These are phyloP conservation scores for Kockiozyma suomiensis DNA, from an alignment of 805 yeast species.

Conservation along the genomic window DNA sequence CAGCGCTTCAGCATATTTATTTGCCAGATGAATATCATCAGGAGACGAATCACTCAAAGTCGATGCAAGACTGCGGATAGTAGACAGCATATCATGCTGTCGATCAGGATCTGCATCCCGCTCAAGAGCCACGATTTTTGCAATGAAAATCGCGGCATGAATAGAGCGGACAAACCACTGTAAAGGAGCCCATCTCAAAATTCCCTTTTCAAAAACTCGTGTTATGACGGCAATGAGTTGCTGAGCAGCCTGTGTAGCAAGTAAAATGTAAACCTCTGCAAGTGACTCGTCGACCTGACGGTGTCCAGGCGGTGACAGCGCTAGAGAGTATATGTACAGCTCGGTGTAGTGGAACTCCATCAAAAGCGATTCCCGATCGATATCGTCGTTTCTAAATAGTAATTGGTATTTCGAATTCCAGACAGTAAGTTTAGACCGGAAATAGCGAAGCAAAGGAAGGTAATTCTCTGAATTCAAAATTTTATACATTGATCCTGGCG, in stretches of 20 bases:
- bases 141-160: conserved; percentile 85
- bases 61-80: conserved; percentile 71
- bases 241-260: conserved; percentile 82
- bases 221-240: conserved; percentile 73
- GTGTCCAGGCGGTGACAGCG: conserved; percentile 55
- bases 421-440: conserved; percentile 73
- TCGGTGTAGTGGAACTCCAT: conserved; percentile 86
- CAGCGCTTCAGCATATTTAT: conserved; percentile 30
- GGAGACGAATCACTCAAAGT: conserved; percentile 82
- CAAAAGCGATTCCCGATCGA: conserved; percentile 71
- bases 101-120: conserved; percentile 35
- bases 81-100: conserved; percentile 60
- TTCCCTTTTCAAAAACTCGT: conserved; percentile 61
- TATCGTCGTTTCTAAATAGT: conserved; percentile 48
- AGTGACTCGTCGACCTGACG: conserved; percentile 49
- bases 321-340: conserved; percentile 80
- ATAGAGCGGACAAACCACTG: conserved; percentile 87
- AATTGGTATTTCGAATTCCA: conserved; percentile 72
- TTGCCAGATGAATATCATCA: conserved; percentile 80
- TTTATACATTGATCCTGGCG: conserved; percentile 43
- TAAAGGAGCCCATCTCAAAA: conserved; percentile 82
- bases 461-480: conserved; percentile 47
- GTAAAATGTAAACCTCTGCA: conserved; percentile 76
- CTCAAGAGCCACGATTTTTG: conserved; percentile 63
- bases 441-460: conserved; percentile 67